Conservation (phyloP, 78 protist genomes). For the Dictyostelium purpureum region DNA sequence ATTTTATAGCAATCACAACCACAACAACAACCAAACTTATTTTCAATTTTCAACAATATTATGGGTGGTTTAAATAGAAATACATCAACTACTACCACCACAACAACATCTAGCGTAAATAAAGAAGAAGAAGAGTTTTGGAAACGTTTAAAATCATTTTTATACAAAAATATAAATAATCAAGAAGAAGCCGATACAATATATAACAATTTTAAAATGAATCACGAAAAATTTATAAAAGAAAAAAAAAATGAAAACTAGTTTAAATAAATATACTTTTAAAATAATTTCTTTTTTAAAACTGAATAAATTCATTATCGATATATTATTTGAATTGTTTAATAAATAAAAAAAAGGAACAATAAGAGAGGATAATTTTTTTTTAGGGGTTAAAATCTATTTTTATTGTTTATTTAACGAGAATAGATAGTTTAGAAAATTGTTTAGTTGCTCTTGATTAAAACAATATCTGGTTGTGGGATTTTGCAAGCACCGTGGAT, state of each 20-base stretch:
- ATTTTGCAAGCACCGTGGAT: conserved; percentile 85
- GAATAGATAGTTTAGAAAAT: too few relatives aligned
- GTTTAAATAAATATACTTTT: too few relatives aligned
- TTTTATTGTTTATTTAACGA: too few relatives aligned
- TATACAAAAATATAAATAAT: not conserved
- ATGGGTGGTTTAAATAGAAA: conserved; percentile 6
- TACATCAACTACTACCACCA: not conserved
- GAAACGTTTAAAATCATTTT: not conserved
- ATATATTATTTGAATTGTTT: too few relatives aligned
- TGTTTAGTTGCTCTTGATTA: too few relatives aligned
- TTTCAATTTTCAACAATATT: conserved; percentile 4
- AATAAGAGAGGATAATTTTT: too few relatives aligned
- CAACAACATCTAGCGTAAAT: not conserved
- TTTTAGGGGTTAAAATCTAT: too few relatives aligned
- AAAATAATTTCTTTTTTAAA: too few relatives aligned
- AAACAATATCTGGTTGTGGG: conserved; percentile 43
- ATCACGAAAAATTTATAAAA: not conserved
- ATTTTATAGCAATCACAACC: not conserved
- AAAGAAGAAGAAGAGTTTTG: not conserved
- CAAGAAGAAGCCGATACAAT: not conserved
- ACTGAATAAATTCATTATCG: too few relatives aligned
- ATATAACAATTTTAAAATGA: not conserved
- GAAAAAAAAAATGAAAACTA: too few relatives aligned
- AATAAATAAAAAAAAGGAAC: too few relatives aligned
- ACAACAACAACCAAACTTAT: not conserved